Percentiles rank a stretch among this genome's conserved stretches.
phyloP scores from a whole-genome alignment of 2,329 filamentous ascomycete species.

The Thelonectria blattea region DNA sequence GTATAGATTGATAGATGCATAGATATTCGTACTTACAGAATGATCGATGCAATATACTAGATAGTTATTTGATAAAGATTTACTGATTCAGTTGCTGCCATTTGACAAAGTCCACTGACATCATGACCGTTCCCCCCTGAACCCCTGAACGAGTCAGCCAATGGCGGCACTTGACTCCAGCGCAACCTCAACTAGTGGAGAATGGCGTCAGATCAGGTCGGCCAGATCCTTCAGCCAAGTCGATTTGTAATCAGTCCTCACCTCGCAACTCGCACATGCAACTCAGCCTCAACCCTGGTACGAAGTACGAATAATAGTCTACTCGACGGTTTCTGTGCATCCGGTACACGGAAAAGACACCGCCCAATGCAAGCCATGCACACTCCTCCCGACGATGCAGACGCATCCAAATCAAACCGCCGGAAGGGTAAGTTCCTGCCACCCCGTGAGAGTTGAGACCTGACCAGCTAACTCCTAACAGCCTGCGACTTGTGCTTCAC shows the following conservation, averaged over 20 bases:
- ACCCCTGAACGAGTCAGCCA: too few relatives aligned
- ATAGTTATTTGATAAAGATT: too few relatives aligned
- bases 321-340: too few relatives aligned
- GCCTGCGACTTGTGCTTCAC: slow-evolving; percentile 53
- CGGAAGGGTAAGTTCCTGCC: too few relatives aligned
- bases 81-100: too few relatives aligned
- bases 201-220: background rate
- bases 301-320: background rate
- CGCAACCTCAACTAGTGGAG: background rate
- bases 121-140: too few relatives aligned
- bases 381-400: slow-evolving; percentile 22
- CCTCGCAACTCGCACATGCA: background rate
- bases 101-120: too few relatives aligned
- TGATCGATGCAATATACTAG: too few relatives aligned
- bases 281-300: background rate
- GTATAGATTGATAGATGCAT: background rate
- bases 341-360: background rate
- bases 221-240: background rate
- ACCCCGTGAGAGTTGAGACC: too few relatives aligned
- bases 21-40: background rate
- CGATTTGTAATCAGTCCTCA: slow-evolving; percentile 30
- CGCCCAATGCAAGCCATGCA: slow-evolving; percentile 2
- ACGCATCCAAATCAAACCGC: slow-evolving; percentile 27
- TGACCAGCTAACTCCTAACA: slow-evolving; percentile 25
- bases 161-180: too few relatives aligned